Evolutionary conservation across 257 asterid species (phyloP).

Genomic region (Solanum gandarillasii): DNA sequence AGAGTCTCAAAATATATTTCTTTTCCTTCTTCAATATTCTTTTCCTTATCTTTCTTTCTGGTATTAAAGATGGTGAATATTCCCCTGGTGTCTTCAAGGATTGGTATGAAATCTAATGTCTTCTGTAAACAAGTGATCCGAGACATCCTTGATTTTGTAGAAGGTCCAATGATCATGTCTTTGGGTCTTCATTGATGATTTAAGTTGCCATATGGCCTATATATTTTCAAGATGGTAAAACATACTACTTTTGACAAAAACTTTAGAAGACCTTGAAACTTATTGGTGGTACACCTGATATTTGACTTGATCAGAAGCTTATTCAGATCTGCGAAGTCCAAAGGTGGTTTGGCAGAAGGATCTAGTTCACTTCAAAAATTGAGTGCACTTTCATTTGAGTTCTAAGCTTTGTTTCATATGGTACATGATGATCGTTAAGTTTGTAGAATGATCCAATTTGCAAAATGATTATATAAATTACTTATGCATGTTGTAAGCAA

Average conservation of each 20-base stretch:
- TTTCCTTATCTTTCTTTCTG: not conserved
- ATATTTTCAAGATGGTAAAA: not conserved
- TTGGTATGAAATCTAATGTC: not conserved
- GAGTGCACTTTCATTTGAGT: not conserved
- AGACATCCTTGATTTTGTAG: not conserved
- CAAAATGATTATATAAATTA: not conserved
- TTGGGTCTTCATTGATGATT: not conserved
- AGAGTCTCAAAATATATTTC: not conserved
- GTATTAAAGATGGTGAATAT: not conserved
- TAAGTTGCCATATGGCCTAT: not conserved
- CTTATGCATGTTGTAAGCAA: not conserved
- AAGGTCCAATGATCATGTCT: not conserved
- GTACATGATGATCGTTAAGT: not conserved
- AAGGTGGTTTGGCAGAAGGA: not conserved
- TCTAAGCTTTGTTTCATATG: not conserved
- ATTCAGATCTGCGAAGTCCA: not conserved
- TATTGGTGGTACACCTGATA: not conserved
- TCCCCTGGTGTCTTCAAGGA: not conserved
- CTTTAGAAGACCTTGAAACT: not conserved
- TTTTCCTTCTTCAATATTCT: not conserved
- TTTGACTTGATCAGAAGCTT: not conserved
- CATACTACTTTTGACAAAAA: not conserved
- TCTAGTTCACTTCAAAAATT: not conserved
- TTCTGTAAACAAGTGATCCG: not conserved
- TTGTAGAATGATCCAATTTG: not conserved